Base-by-base conservation (phyloP, 1,284 basidiomycete species). In the Sporisorium sorghi region DNA sequence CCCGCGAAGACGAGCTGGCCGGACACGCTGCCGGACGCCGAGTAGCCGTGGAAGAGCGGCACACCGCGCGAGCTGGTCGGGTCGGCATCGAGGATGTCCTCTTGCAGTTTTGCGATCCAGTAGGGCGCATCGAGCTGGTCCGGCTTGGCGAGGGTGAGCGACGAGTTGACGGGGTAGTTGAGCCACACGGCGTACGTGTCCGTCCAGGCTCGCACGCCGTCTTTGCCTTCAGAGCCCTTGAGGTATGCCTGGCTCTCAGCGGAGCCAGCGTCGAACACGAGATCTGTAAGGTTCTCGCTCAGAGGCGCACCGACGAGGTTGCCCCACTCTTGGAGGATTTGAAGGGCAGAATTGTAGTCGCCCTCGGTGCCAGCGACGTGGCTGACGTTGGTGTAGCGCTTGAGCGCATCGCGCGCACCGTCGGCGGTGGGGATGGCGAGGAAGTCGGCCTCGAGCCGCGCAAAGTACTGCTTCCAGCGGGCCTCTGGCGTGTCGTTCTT, bases 1-100 rank as follows among this genome's bases (percentile, higher is more conserved):
- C 92, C 91, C 0, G 89, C 94, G 76, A 93, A 94, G 14, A 97
- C 87, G 23, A 94, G 86, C 79, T 88, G 87, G 1, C 92, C 93
- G 3, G 39, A 58, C 6, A 81, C 86, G 23, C 67, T 70, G 9
- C 86, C 86, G 2, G 78, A 79, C 46, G 78, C 84, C 1, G 80
- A 81, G 58, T 85, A 85, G n/a, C 85, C 86, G 67, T 86, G 86
- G 76, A 86, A 86, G 19, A 79, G 61, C 28, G 86, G 86, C 0
- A 87, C 85, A 65, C 87, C 86, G 3, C 86, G 81, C 5, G 81
- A 74, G 19, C 84, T 79, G 54, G 85, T 85, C 0, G 86, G 85
- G 70, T 88, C 87, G 17, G 86, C 85, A 2, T 85, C 78, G 17
- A 87, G 80, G 83, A 76, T 68, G 35, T 83, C 80, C 21, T 84